Evolutionary conservation across 169 alveolate genomes (phyloP).

Genomic region (Miamiensis avidus): DNA sequence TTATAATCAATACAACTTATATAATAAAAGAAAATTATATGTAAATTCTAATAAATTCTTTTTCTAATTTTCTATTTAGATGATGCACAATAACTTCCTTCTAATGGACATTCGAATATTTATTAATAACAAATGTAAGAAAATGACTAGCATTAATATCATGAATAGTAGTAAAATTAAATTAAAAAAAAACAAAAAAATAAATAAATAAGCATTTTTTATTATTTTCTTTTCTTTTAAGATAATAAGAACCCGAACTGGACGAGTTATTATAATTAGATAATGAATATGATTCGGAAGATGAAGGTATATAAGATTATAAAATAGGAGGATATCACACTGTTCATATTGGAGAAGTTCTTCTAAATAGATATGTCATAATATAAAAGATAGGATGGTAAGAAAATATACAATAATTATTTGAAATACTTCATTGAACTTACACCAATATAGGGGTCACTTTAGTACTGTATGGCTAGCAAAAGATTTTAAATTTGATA

Average conservation of each 20-base stretch:
- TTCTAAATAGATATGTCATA: slow-evolving; percentile 92
- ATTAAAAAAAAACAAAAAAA: background rate
- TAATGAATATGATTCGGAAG: slow-evolving; percentile 42
- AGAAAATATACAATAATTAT: too few species aligned
- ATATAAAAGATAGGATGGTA: slow-evolving; percentile 98
- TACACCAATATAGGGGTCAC: slow-evolving; percentile 84
- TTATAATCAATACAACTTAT: too few species aligned
- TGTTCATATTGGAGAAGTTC: slow-evolving; percentile 94
- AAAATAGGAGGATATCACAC: slow-evolving; percentile 95
- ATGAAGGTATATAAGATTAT: slow-evolving; percentile 59
- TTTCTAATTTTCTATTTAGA: too few species aligned
- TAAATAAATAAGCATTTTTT: background rate
- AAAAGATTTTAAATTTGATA: slow-evolving; percentile 88
- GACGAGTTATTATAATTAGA: slow-evolving; percentile 24
- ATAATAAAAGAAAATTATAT: too few species aligned
- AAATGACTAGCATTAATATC: background rate
- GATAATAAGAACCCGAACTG: background rate
- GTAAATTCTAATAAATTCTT: too few species aligned
- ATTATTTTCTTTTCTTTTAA: background rate
- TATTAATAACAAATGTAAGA: background rate
- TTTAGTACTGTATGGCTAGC: slow-evolving; percentile 99
- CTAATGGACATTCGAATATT: too few species aligned
- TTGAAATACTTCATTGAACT: background rate
- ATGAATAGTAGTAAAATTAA: background rate
- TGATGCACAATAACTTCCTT: too few species aligned